These are phyloP conservation scores for Ilyonectria mors-panacis DNA, from an alignment of 2,329 filamentous ascomycete species.

Conservation along the genomic window DNA sequence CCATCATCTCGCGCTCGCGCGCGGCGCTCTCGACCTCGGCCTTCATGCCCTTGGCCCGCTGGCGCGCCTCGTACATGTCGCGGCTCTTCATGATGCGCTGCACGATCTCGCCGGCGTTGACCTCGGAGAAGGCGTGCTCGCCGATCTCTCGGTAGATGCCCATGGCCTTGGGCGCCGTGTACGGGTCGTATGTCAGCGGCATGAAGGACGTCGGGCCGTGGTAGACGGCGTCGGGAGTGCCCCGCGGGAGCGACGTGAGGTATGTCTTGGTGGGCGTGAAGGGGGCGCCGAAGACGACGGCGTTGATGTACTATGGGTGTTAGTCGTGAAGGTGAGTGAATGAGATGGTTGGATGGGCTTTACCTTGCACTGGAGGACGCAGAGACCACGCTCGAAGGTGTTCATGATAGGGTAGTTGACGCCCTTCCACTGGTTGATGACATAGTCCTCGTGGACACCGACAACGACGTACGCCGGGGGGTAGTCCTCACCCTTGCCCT, in stretches of 20 bases:
- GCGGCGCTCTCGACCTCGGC: constrained; percentile 80
- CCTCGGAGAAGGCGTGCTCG: constrained; percentile 83
- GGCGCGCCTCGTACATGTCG: constrained; percentile 90
- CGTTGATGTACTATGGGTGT: constrained; percentile 80
- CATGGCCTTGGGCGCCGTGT: constrained; percentile 83
- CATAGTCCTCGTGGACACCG: constrained; percentile 93
- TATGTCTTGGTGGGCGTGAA: constrained; percentile 88
- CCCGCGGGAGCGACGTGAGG: constrained; percentile 80
- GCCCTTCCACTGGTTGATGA: constrained; percentile 97
- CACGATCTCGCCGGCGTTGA: constrained; percentile 95
- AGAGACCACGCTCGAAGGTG: constrained; percentile 95
- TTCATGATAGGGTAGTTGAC: constrained; percentile 99
- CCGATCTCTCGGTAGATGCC: constrained; percentile 87
- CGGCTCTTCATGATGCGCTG: constrained; percentile 89
- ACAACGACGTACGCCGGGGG: constrained; percentile 89
- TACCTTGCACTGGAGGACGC: constrained; percentile 94
- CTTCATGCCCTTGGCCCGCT: constrained; percentile 92
- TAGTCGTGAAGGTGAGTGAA: constrained; percentile 23
- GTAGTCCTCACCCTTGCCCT: constrained; percentile 80
- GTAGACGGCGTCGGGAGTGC: constrained; percentile 85
- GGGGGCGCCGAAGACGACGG: constrained; percentile 90
- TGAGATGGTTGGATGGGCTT: constrained; percentile 46
- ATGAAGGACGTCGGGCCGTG: constrained; percentile 97
- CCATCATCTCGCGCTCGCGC: constrained; percentile 72
- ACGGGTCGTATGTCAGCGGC: constrained; percentile 84